Base-by-base conservation (phyloP, 2,329 filamentous ascomycete species). In the Hypoxylon sp. region DNA sequence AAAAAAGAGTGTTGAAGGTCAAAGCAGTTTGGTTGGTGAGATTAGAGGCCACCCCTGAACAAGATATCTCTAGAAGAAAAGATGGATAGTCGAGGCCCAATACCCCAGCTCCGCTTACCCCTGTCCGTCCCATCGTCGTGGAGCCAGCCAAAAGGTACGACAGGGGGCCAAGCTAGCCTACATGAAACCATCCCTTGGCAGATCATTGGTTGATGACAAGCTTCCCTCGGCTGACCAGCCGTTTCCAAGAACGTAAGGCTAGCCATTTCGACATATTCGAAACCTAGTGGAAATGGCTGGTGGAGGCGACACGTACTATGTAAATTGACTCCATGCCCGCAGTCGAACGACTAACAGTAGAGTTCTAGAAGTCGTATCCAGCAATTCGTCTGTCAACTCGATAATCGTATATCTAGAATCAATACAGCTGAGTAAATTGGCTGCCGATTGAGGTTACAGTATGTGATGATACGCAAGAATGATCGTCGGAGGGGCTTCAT, bases 11-110 rank as follows among this genome's bases (percentile, higher is more conserved):
- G 58, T 68, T 68, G 65, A 69, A 67, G 64, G 62, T 63, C 61
- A 62, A 64, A 67, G 58, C 56, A 64, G 64, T 28, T 48, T 68
- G 68, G 68, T 68, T 70, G 67, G 65, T 57, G 68, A 69, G 64
- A 69, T 54, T 50, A 67, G 51, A 62, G 20, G 43, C 19, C 43
- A 43, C 68, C 68, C 68, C 66, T 65, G 66, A 63, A 57, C 17
- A 24, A 70, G 64, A 70, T 70, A 58, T 61, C 56, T 62, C 22
- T 49, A 37, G 37, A 56, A 15, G 43, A 59, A 54, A 39, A 54
- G 22, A 64, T 57, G 59, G 52, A 54, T 50, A 62, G 55, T 65
- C 54, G 54, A 65, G 53, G 50, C 46, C 46, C 52, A 59, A 44
- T 64, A 65, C 67, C 65, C 65, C 62, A 53, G 68, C 64, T 47